Percentiles rank a stretch among this genome's conserved stretches.
phyloP scores from a whole-genome alignment of 371 early-diverging fungal species.

The Mortierella sp. region DNA sequence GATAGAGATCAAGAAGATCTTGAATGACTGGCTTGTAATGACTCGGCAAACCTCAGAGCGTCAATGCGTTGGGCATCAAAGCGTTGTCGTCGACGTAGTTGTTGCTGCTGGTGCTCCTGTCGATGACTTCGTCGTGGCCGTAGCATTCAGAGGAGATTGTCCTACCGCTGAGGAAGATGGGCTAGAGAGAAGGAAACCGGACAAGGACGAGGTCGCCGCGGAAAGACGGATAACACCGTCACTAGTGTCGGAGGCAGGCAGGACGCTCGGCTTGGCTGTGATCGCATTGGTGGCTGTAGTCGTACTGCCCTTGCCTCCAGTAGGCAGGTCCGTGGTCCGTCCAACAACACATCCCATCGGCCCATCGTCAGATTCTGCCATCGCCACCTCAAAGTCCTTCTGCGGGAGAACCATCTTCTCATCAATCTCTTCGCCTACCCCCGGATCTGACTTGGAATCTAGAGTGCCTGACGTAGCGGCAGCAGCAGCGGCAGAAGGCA shows the following conservation, averaged over 20 bases:
- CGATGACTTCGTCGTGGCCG: not conserved
- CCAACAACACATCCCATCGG: conserved; percentile 10
- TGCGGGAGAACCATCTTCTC: not conserved
- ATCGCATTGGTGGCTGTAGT: not conserved
- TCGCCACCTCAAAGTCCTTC: not conserved
- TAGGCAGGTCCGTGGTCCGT: not conserved
- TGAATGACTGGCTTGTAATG: not conserved
- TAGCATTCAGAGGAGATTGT: not conserved
- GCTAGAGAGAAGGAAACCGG: not conserved
- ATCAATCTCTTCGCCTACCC: not conserved
- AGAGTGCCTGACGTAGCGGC: not conserved
- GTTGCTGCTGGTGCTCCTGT: too few relatives aligned
- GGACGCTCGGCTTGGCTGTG: not conserved
- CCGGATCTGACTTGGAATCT: not conserved
- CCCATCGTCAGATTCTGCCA: conserved; percentile 12
- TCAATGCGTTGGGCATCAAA: not conserved
- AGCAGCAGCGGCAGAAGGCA: not conserved
- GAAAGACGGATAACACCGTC: conserved; percentile 13
- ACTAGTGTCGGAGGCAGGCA: not conserved
- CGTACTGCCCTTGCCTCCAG: not conserved
- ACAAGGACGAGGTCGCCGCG: conserved; percentile 4
- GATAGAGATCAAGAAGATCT: not conserved
- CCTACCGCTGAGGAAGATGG: not conserved
- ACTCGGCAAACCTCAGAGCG: conserved; percentile 6
- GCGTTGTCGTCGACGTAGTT: not conserved